A percentile compares a stretch with the other conserved stretches of the same genome.
Conservation (phyloP, 2,329 filamentous ascomycete genomes). For the Penicillium sp. region DNA sequence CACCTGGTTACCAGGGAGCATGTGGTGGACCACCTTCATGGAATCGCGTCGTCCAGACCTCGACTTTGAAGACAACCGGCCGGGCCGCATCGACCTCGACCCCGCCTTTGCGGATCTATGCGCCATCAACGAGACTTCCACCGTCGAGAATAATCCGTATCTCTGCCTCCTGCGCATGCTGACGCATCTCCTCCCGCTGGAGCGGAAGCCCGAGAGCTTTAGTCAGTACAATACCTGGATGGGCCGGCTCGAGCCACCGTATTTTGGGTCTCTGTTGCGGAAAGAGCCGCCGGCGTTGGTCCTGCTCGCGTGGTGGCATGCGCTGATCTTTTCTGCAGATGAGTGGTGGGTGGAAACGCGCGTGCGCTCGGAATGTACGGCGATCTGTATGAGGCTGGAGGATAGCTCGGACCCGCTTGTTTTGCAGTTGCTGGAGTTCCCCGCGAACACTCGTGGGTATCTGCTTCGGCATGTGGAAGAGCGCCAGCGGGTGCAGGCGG, state of each 20-base stretch:
- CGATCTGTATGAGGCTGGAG: slow-evolving; percentile 40
- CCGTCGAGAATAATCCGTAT: slow-evolving; percentile 34
- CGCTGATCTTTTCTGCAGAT: slow-evolving; percentile 25
- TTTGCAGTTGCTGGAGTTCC: slow-evolving; percentile 33
- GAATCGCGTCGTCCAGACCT: slow-evolving; percentile 22
- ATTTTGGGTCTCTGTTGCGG: slow-evolving; percentile 26
- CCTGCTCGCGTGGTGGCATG: slow-evolving; percentile 38
- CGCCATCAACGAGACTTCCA: slow-evolving; percentile 30
- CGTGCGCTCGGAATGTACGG: slow-evolving; percentile 34
- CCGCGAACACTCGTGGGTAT: slow-evolving; percentile 35
- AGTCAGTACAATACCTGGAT: slow-evolving; percentile 33
- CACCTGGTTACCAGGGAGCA: slow-evolving; percentile 31
- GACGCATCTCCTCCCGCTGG: slow-evolving; percentile 30
- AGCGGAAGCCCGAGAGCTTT: slow-evolving; percentile 23
- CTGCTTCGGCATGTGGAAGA: slow-evolving; percentile 26
- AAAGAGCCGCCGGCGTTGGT: slow-evolving; percentile 36
- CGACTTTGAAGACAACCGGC: slow-evolving; percentile 29
- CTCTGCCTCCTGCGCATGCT: slow-evolving; percentile 39
- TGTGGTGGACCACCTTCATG: slow-evolving; percentile 36
- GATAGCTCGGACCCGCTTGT: slow-evolving; percentile 28
- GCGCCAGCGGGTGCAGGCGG: slow-evolving; percentile 2
- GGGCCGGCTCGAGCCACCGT: slow-evolving; percentile 33
- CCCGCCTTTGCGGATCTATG: slow-evolving; percentile 36
- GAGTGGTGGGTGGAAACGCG: slow-evolving; percentile 34
- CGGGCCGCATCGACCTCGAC: slow-evolving; percentile 30